Percentiles rank a stretch among this genome's conserved stretches.
phyloP scores from a whole-genome alignment of 2,329 filamentous ascomycete genomes.

The Aspergillus novoparasiticus region DNA sequence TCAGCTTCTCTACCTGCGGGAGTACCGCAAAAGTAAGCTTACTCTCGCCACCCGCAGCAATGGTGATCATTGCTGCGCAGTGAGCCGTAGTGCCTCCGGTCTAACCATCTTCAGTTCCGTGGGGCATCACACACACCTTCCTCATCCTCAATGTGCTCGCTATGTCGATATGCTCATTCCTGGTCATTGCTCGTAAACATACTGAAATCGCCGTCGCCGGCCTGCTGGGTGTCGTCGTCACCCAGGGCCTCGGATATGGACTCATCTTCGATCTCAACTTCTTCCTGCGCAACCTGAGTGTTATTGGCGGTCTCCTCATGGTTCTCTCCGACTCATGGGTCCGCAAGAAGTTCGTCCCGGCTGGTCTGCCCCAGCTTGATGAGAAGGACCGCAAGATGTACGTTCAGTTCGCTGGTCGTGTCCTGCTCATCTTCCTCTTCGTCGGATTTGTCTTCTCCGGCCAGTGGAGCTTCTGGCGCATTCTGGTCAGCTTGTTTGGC shows the following conservation, averaged over 20 bases:
- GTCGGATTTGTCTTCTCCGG: slow-evolving; percentile 95
- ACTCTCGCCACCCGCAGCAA: not conserved
- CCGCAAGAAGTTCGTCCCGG: slow-evolving; percentile 94
- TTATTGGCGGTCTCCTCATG: slow-evolving; percentile 97
- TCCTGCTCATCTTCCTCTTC: slow-evolving; percentile 96
- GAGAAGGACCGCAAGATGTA: slow-evolving; percentile 99
- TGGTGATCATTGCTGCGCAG: not conserved
- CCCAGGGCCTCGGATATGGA: slow-evolving; percentile 94
- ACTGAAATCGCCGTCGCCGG: slow-evolving; percentile 91
- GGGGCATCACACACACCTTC: slow-evolving; percentile 88
- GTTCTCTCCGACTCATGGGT: slow-evolving; percentile 98
- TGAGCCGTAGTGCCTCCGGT: slow-evolving; percentile 5
- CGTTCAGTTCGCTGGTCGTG: slow-evolving; percentile 94
- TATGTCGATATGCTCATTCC: slow-evolving; percentile 78
- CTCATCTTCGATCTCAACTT: slow-evolving; percentile 99
- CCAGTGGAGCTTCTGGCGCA: slow-evolving; percentile 85
- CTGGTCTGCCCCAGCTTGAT: slow-evolving; percentile 88
- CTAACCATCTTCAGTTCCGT: slow-evolving; percentile 66
- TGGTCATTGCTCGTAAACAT: slow-evolving; percentile 91
- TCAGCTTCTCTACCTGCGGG: slow-evolving; percentile 87
- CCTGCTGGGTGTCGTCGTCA: slow-evolving; percentile 85
- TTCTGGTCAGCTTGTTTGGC: slow-evolving; percentile 81
- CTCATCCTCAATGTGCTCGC: slow-evolving; percentile 85
- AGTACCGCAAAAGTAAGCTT: slow-evolving; percentile 85
- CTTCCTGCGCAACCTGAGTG: slow-evolving; percentile 97